A percentile compares a stretch with the other conserved stretches of the same genome.
These are phyloP conservation scores for Lithospermum erythrorhizon DNA, from an alignment of 257 asterid genomes.

Conservation along the genomic window DNA sequence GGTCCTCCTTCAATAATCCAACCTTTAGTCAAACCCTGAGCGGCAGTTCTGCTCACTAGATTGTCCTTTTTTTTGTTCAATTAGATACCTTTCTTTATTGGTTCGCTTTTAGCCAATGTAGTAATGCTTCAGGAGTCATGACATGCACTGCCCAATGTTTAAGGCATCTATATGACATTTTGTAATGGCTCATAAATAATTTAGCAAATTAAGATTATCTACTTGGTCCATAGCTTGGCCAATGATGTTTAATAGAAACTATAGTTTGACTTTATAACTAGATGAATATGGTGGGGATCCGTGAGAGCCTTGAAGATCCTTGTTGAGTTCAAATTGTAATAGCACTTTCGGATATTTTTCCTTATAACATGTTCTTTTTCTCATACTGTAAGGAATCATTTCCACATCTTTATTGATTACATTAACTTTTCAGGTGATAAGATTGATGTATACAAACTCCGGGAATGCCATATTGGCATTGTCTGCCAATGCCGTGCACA, in stretches of 20 bases:
- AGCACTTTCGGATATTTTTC: not conserved
- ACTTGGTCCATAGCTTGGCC: not conserved
- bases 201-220: not conserved
- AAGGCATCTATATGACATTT: too few species aligned
- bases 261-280: not conserved
- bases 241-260: not conserved
- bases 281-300: not conserved
- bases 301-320: not conserved
- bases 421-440: constrained; percentile 28
- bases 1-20: too few species aligned
- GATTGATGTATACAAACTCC: constrained; percentile 47
- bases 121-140: too few species aligned
- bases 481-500: constrained; percentile 54
- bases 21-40: too few species aligned
- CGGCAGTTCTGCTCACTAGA: too few species aligned
- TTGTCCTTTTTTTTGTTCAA: too few species aligned
- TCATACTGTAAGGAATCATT: not conserved
- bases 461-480: constrained; percentile 50
- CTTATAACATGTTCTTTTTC: not conserved
- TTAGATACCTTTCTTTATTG: too few species aligned
- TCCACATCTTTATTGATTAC: not conserved
- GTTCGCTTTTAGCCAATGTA: too few species aligned
- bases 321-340: not conserved
- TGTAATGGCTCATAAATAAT: not conserved
- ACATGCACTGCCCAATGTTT: not conserved